phyloP scores from a whole-genome alignment of 345 rosid genomes.

The Linum usitatissimum region DNA sequence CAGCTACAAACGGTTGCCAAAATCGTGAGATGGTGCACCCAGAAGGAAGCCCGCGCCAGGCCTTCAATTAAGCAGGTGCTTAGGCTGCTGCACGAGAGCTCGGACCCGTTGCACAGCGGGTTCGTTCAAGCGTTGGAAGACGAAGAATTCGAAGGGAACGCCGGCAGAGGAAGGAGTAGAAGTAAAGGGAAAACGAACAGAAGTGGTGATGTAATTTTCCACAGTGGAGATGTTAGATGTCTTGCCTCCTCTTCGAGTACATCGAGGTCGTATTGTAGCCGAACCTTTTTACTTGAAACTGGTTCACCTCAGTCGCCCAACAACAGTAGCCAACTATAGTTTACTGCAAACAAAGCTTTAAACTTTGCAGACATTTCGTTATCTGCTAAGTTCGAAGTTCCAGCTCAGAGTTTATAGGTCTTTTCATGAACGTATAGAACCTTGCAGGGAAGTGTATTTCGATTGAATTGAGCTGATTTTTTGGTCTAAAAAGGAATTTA shows the following conservation, averaged over 20 bases:
- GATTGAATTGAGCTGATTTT: too few relatives aligned
- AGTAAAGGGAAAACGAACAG: constrained; percentile 44
- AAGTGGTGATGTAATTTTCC: constrained; percentile 38
- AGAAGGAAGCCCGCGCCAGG: constrained; percentile 64
- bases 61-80: constrained; percentile 87
- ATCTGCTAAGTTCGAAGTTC: too few relatives aligned
- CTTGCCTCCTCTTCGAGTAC: constrained; percentile 89
- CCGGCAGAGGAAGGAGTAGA: constrained; percentile 47
- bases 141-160: constrained; percentile 48
- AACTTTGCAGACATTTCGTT: too few relatives aligned
- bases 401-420: too few relatives aligned
- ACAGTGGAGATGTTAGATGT: constrained; percentile 55
- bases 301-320: constrained; percentile 78
- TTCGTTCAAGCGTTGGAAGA: constrained; percentile 54
- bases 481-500: too few relatives aligned
- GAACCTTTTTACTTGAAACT: constrained; percentile 71
- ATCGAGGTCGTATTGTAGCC: constrained; percentile 77
- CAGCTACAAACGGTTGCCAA: constrained; percentile 57
- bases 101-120: constrained; percentile 65
- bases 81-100: constrained; percentile 68
- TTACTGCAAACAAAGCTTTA: background rate
- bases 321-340: constrained; percentile 15
- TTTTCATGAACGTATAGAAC: too few relatives aligned
- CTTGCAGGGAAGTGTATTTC: too few relatives aligned
- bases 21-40: constrained; percentile 83